Evolutionary conservation across 2,329 filamentous ascomycete species (phyloP), one percentile per base, ranked within the genome.

Genomic region (Diaporthe sp.): DNA sequence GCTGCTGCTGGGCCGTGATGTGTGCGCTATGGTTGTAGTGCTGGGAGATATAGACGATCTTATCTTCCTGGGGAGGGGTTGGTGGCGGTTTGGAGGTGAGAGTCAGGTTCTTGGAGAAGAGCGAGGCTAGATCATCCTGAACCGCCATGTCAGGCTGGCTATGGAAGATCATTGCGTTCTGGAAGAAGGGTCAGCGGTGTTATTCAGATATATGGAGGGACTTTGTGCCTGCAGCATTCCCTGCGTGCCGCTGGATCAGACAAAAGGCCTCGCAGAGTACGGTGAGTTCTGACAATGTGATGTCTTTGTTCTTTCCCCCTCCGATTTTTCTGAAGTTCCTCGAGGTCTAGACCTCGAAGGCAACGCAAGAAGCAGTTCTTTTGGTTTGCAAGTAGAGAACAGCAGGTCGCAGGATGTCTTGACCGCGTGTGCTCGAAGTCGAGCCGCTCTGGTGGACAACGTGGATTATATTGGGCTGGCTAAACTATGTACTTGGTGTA

Each of bases 11-110:
- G 31, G 78, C 84, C 65, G 82, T 87, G 77, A 92, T 82, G 82
- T 97, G 94, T 60, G 93, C 87, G 12, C 94, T 95, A 82, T 96
- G 95, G 78, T 93, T 93, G 83, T 98, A 98, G 83, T 98, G 95
- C 81, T 94, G 93, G 13, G 94, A 94, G 79, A 94, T 91, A 85
- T 97, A 97, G 77, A 90, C 87, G 77, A 94, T 92, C 80, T 82
- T 83, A 47, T 74, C 68, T 61, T 84, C 80, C 61, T 82, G 42
- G 74, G 72, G 79, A 17, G 79, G 71, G 80, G 81, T 73, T 83
- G 83, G 75, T 81, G 83, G 72, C 76, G 82, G 80, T 70, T 86
- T 83, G 7, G 87, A 85, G 77, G 88, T 86, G 79, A 97, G 89
- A 72, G 89, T 94, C 85, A 97, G 90, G 82, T 94, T 94, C 79